Evolutionary conservation across 345 rosid species (phyloP).

Genomic region (Carallia pectinifolia): DNA sequence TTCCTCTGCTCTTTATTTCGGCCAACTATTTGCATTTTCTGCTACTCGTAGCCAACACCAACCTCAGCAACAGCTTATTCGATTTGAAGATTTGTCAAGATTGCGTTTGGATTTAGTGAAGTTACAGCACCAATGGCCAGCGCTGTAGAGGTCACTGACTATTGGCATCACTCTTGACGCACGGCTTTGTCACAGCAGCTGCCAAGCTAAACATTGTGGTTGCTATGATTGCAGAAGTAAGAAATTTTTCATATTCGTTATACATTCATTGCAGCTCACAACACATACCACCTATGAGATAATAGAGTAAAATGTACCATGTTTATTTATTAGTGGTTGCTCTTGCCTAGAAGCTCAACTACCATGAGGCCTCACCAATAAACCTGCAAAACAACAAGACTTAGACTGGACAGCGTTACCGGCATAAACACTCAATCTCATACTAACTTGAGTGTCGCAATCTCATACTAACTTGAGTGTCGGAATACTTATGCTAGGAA

Average conservation of each 20-base stretch:
- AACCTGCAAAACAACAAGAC: too few species aligned
- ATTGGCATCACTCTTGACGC: background rate
- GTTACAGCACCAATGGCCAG: conserved; percentile 74
- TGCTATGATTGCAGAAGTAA: conserved; percentile 59
- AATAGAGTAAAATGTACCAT: background rate
- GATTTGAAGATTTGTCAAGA: conserved; percentile 51
- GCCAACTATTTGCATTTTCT: background rate
- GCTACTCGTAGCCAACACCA: conserved; percentile 43
- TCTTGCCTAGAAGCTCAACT: too few species aligned
- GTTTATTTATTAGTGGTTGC: background rate
- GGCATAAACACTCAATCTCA: too few species aligned
- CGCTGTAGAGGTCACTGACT: conserved; percentile 48
- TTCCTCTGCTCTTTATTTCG: background rate
- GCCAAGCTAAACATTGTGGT: conserved; percentile 55
- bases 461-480: too few species aligned
- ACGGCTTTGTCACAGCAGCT: conserved; percentile 58
- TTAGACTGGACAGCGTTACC: too few species aligned
- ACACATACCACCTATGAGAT: background rate
- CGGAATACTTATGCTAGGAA: too few species aligned
- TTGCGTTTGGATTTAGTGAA: conserved; percentile 54
- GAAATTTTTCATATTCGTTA: conserved; percentile 44
- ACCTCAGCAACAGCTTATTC: conserved; percentile 63
- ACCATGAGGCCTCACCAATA: too few species aligned
- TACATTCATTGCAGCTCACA: conserved; percentile 12
- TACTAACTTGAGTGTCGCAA: too few species aligned